Percentiles rank a stretch among this genome's conserved stretches.
These are phyloP conservation scores for Escovopsis sp. DNA, from an alignment of 2,329 filamentous ascomycete species.

Conservation along the genomic window DNA sequence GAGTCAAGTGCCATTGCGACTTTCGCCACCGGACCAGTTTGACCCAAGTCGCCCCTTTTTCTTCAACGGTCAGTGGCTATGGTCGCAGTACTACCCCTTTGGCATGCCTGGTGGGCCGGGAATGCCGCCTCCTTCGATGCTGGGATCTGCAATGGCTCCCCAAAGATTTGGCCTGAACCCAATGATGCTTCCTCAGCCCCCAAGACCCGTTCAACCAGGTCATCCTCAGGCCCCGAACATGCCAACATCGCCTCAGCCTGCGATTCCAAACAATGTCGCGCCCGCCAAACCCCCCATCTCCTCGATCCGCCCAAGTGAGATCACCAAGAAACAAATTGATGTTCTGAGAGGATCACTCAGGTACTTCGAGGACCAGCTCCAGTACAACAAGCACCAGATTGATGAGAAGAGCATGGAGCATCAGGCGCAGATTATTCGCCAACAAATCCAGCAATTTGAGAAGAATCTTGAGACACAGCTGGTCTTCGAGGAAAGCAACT, in stretches of 20 bases:
- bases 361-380: constrained; percentile 41
- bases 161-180: constrained; percentile 7
- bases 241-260: constrained; percentile 7
- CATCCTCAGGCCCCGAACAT: constrained; percentile 6
- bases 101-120: constrained; percentile 15
- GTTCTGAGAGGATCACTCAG: constrained; percentile 37
- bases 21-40: constrained; percentile 29
- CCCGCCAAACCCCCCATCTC: constrained; percentile 31
- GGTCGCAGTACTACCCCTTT: constrained; percentile 12
- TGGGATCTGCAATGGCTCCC: constrained; percentile 11
- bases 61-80: constrained; percentile 28
- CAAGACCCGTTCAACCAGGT: constrained; percentile 7
- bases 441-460: constrained; percentile 36
- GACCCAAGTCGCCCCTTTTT: constrained; percentile 31
- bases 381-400: constrained; percentile 48
- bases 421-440: constrained; percentile 26
- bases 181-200: constrained; percentile 11
- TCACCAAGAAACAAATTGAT: constrained; percentile 43
- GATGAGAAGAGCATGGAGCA: constrained; percentile 37
- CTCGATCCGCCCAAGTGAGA: constrained; percentile 46
- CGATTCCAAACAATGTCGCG: constrained; percentile 1
- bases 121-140: constrained; percentile 13
- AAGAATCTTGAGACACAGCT: constrained; percentile 28
- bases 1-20: constrained; percentile 17
- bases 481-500: constrained; percentile 28